phyloP scores from a whole-genome alignment of 1,139 yeast genomes.

The Sugiyamaella paludigena region DNA sequence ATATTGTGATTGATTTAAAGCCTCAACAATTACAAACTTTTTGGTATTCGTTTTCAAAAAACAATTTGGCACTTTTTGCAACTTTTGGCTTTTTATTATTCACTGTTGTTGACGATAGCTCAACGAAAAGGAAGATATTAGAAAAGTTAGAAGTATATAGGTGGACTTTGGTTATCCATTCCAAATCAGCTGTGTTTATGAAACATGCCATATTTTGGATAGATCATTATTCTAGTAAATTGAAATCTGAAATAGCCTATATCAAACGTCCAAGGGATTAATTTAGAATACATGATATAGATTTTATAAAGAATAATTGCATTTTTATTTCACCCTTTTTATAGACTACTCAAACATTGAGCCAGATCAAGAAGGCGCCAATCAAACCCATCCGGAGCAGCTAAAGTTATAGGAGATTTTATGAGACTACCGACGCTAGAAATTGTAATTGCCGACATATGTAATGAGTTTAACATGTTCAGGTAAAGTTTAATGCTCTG shows the following conservation, averaged over 20 bases:
- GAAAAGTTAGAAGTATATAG: conserved; percentile 32
- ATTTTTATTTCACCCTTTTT: background rate
- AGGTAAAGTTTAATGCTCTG: too few relatives aligned
- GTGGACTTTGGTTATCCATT: conserved; percentile 31
- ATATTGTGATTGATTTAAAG: conserved; percentile 67
- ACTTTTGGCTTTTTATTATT: conserved; percentile 50
- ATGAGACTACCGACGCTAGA: conserved; percentile 5
- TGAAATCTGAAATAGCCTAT: conserved; percentile 6
- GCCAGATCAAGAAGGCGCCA: conserved; percentile 18
- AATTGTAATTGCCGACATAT: conserved; percentile 9
- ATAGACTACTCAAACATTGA: conserved; percentile 3
- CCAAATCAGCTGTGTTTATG: conserved; percentile 33
- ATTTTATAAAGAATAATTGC: too few relatives aligned
- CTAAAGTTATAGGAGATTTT: conserved; percentile 7
- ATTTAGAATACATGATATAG: too few relatives aligned
- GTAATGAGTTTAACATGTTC: conserved; percentile 8
- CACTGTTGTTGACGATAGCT: conserved; percentile 20
- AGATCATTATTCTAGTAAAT: conserved; percentile 25
- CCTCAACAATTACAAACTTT: conserved; percentile 78
- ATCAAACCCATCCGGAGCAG: conserved; percentile 22
- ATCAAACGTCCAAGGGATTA: background rate
- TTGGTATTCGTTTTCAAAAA: conserved; percentile 78
- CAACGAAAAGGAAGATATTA: conserved; percentile 23
- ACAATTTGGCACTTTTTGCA: conserved; percentile 71
- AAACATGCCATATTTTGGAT: conserved; percentile 30